Percentiles rank a stretch among this genome's conserved stretches.
Conservation (phyloP, 108 stramenopile species). For the Cyclotella distinguenda region DNA sequence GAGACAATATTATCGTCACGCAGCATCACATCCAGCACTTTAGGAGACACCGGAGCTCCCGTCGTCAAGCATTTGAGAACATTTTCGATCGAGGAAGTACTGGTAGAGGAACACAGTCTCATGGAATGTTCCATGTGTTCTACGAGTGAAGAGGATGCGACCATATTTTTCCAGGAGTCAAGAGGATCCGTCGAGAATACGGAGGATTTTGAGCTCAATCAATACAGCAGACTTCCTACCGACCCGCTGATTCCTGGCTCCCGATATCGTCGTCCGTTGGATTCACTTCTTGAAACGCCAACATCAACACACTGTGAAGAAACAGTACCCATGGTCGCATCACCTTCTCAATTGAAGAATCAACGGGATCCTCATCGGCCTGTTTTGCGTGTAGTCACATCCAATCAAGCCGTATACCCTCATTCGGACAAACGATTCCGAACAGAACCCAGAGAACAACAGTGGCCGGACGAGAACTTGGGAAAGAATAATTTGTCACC, state of each 20-base stretch:
- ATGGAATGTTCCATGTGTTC: conserved; percentile 4
- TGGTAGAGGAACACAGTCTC: background rate
- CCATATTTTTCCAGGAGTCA: background rate
- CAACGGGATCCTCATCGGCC: background rate
- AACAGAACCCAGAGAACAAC: background rate
- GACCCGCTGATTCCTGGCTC: too few species aligned
- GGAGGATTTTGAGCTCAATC: background rate
- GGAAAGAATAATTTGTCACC: background rate
- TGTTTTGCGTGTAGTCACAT: background rate
- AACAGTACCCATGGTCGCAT: background rate
- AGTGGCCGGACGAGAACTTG: conserved; percentile 1
- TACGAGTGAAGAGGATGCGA: background rate
- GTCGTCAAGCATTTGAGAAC: conserved; percentile 5
- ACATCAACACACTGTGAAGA: background rate
- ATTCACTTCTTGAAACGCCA: background rate
- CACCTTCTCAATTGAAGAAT: background rate
- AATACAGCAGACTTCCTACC: background rate
- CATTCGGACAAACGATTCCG: background rate
- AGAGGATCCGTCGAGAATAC: background rate
- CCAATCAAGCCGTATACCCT: background rate
- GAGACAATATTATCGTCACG: background rate
- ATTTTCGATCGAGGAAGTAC: conserved; percentile 4
- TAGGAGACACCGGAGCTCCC: conserved; percentile 8
- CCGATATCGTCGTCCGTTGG: conserved; percentile 11
- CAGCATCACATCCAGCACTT: background rate